Evolutionary conservation across 495 filamentous ascomycete genomes (phyloP), one percentile per base, ranked within the genome.

Genomic region (Aspergillus nanangensis): DNA sequence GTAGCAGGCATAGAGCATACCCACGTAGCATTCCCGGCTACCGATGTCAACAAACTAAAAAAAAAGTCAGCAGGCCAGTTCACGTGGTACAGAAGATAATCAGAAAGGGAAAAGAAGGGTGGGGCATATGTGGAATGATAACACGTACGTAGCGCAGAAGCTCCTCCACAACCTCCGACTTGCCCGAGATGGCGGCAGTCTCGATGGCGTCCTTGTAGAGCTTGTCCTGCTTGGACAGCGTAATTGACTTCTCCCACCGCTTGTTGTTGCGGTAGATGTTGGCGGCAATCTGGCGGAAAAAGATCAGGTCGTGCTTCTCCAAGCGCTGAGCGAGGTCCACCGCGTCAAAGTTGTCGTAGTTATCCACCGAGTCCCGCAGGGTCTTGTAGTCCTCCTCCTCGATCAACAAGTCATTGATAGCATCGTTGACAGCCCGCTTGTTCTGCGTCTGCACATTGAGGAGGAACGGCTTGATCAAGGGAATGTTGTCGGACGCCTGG

Each of bases 361-460:
- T 94, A 72, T 96, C 88, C 18, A 95, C 93, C 8, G 94, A 97
- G 70, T 99, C 94, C 36, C 90, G 86, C 19, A 99, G 81, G 17
- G 90, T 95, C 84, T 99, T 97, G 77, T 99, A 88, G 61, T 99
- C 94, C 56, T 97, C 94, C 69, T 97, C 94, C 66, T 99, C 94
- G 49, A 99, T 99, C 57, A 99, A 74, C 44, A 99, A 74, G 64
- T 97, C 94, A 57, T 99, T 96, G 71, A 99, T 96, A 25, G 94
- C 94, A 54, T 93, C 88, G 71, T 99, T 99, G 58, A 99, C 94
- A 23, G 87, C 86, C 48, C 85, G 84, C 83, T 99, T 99, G 75
- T 99, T 99, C 72, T 99, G 94, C 20, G 77, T 70, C 69, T 99
- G 94, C 9, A 99, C 94, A 60, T 87, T 97, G 50, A 97, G 81